Conservation (phyloP, 164 flowering plant genomes). For the Pachysandra terminalis region DNA sequence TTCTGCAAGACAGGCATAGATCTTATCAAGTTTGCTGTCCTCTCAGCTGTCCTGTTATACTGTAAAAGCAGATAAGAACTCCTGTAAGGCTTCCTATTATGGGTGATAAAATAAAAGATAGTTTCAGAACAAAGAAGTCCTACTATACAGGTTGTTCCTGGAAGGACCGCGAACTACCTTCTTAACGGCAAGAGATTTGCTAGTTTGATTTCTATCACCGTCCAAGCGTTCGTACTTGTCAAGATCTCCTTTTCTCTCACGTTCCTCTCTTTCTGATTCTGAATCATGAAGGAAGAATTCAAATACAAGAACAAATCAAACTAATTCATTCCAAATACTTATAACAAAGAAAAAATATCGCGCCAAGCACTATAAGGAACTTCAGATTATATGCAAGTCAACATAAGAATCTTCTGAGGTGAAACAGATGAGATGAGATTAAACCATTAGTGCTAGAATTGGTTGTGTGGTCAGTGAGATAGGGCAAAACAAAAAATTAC, state of each 20-base stretch:
- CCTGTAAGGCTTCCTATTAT: slow-evolving; percentile 20
- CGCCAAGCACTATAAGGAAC: neutral
- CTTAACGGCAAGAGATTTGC: slow-evolving; percentile 74
- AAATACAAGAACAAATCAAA: slow-evolving; percentile 8
- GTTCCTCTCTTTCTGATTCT: slow-evolving; percentile 90
- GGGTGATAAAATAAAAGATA: slow-evolving; percentile 3
- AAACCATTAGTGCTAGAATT: no score
- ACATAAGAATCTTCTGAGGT: neutral
- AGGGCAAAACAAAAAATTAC: no score
- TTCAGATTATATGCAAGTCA: neutral
- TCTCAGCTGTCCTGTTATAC: slow-evolving; percentile 95
- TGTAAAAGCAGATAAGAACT: slow-evolving; percentile 36
- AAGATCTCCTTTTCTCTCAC: slow-evolving; percentile 98
- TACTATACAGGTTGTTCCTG: slow-evolving; percentile 2
- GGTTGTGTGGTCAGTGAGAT: no score
- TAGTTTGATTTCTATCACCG: slow-evolving; percentile 93
- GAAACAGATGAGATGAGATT: no score
- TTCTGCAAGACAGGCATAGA: slow-evolving; percentile 89
- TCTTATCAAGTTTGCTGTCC: slow-evolving; percentile 84
- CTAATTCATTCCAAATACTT: neutral
- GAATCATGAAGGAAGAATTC: slow-evolving; percentile 22
- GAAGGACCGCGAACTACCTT: slow-evolving; percentile 49
- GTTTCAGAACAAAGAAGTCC: neutral
- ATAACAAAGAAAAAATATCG: no score
- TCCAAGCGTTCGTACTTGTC: slow-evolving; percentile 87